Evolutionary conservation across 352 stramenopile species (phyloP), one percentile per base, ranked within the genome.

Genomic region (Phytopythium ostracodes): DNA sequence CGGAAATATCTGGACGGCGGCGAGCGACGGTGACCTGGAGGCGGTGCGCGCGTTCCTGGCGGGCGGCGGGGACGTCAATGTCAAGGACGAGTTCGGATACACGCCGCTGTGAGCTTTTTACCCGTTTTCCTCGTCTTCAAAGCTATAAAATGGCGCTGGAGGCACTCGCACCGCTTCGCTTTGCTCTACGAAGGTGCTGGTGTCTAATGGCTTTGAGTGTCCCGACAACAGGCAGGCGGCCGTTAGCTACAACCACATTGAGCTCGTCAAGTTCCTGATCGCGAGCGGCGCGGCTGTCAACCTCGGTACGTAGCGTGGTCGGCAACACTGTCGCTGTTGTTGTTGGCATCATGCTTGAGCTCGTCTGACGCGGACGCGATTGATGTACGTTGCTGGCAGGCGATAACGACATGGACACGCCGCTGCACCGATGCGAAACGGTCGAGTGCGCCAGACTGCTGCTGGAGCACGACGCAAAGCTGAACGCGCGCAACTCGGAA

Each of bases 61-160:
- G 7, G 63, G 40, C 27, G 80, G 80, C 25, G 73, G 72, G 38
- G 72, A 86, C 24, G 69, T 66, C 8, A 82, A 89, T 47, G 66
- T 69, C 14, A 78, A 87, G 64, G 80, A 89, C 59, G 77, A 88
- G 36, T 81, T 84, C 58, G 80, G 80, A 55, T 89, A 89, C 67
- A 89, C 80, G 12, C 76, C 80, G 14, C 60, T 89, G 80, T 89
- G 60, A 65, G 77, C 73, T 22, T 47, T 60, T 33, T 15, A 15
- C 47, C 3, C 20, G n/a, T 17, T 4, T 33, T 22, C 3, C 43
- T 18, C 18, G 6, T 17, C 14, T 54, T 20, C 38, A 4, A 3
- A n/a, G 25, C 25, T 7, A n/a, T 22, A 9, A 24, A 35, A 24
- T n/a, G 22, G 25, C 31, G 38, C 53, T 11, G 38, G 20, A 5